These are phyloP conservation scores for Aspergillus conjunctus DNA, from an alignment of 495 filamentous ascomycete species.

Conservation along the genomic window DNA sequence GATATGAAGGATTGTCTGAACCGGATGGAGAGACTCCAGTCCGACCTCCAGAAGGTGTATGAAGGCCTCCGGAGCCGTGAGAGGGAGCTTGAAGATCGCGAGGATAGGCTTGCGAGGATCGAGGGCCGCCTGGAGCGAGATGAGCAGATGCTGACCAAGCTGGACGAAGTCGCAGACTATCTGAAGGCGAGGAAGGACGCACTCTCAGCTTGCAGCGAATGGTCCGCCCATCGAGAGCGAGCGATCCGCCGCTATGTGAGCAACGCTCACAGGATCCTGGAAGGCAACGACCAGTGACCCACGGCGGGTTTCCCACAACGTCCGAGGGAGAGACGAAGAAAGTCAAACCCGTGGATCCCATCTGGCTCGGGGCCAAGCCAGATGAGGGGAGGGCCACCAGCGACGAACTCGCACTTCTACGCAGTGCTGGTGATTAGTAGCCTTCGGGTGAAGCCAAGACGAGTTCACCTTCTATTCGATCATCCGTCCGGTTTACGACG, in stretches of 20 bases:
- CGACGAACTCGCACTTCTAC: slow-evolving; percentile 41
- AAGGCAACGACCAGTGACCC: no score
- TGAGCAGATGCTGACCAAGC: not conserved
- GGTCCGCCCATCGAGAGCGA: not conserved
- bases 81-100: no score
- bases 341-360: not conserved
- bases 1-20: no score
- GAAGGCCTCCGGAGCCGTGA: no score
- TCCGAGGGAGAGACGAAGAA: not conserved
- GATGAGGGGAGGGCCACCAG: slow-evolving; percentile 29
- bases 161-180: not conserved
- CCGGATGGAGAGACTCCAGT: no score
- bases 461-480: slow-evolving; percentile 17
- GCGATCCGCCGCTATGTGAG: not conserved
- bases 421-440: slow-evolving; percentile 42
- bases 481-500: no score
- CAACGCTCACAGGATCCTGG: not conserved
- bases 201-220: not conserved
- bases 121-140: not conserved
- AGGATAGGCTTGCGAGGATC: no score
- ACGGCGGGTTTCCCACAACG: no score
- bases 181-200: not conserved
- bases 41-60: no score
- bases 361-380: not conserved
- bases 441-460: slow-evolving; percentile 32